Evolutionary conservation across 1,284 basidiomycete species (phyloP).

Genomic region (Porodaedalea pini): DNA sequence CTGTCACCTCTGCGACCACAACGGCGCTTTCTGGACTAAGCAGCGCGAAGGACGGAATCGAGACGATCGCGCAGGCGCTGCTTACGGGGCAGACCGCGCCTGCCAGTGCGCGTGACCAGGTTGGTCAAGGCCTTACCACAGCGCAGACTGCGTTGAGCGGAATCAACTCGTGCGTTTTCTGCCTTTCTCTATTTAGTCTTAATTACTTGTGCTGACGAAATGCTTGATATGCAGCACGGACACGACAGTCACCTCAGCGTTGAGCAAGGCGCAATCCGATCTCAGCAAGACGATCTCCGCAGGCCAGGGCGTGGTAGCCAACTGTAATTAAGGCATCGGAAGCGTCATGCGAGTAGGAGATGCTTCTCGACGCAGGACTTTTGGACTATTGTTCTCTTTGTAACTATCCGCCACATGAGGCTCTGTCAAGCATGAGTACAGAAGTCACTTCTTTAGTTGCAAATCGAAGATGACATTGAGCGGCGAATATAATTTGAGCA

Average conservation of each 20-base stretch:
- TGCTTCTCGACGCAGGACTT: no score
- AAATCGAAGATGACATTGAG: no score
- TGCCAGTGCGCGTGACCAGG: constrained; percentile 35
- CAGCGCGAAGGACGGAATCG: constrained; percentile 33
- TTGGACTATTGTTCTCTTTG: no score
- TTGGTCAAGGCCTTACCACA: constrained; percentile 30
- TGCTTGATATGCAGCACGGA: constrained; percentile 21
- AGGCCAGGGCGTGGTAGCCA: constrained; percentile 27
- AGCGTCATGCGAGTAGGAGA: no score
- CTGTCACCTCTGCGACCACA: constrained; percentile 26
- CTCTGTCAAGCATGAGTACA: no score
- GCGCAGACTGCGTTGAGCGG: constrained; percentile 33
- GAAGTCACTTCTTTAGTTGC: no score
- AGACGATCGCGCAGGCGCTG: constrained; percentile 34
- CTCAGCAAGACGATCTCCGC: constrained; percentile 22
- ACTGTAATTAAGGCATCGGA: constrained; percentile 31
- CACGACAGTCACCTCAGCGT: constrained; percentile 14
- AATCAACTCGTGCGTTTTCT: constrained; percentile 31
- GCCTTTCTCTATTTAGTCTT: background rate
- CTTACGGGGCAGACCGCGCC: constrained; percentile 34
- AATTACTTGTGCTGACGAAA: background rate
- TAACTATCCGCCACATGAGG: no score
- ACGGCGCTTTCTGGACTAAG: constrained; percentile 30
- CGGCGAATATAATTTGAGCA: no score
- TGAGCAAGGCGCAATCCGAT: constrained; percentile 24